Conservation (phyloP, 2,329 filamentous ascomycete genomes). For the Balansia obtecta region DNA sequence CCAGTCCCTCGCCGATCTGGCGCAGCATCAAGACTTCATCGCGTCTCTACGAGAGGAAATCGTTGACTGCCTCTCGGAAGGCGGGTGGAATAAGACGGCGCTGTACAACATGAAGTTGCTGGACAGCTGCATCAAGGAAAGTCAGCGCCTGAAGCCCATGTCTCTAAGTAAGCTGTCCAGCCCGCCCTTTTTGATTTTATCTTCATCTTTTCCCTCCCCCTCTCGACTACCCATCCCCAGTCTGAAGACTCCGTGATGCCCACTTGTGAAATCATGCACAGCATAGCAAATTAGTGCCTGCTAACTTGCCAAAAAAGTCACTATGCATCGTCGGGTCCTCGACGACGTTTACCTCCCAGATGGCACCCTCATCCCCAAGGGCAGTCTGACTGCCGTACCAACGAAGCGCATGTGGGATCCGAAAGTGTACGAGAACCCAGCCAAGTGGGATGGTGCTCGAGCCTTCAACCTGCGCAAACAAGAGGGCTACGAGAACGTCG, state of each 20-base stretch:
- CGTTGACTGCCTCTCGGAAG: not conserved
- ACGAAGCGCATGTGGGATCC: slow-evolving; percentile 1
- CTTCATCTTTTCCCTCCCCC: not conserved
- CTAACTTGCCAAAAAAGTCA: slow-evolving; percentile 1
- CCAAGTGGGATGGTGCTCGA: slow-evolving; percentile 32
- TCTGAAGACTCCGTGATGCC: not conserved
- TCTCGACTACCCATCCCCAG: not conserved
- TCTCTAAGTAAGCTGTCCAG: slow-evolving; percentile 12
- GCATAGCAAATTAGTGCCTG: not conserved
- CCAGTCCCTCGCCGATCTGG: slow-evolving; percentile 18
- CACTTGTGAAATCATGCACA: not conserved
- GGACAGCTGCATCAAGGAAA: slow-evolving; percentile 36
- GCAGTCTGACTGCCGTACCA: slow-evolving; percentile 1
- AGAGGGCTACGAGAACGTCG: slow-evolving; percentile 14
- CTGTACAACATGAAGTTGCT: slow-evolving; percentile 25
- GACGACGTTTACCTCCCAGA: slow-evolving; percentile 6
- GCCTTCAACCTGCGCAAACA: slow-evolving; percentile 28
- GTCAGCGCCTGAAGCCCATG: slow-evolving; percentile 30
- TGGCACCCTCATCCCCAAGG: slow-evolving; percentile 6
- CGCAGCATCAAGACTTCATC: slow-evolving; percentile 24
- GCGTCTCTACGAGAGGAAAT: slow-evolving; percentile 30
- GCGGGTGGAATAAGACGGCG: slow-evolving; percentile 4
- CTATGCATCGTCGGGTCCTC: slow-evolving; percentile 1
- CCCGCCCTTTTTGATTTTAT: too few species aligned
- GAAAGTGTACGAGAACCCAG: not conserved